Evolutionary conservation across 1,284 basidiomycete species (phyloP).

Genomic region (Boletus austroedulis): DNA sequence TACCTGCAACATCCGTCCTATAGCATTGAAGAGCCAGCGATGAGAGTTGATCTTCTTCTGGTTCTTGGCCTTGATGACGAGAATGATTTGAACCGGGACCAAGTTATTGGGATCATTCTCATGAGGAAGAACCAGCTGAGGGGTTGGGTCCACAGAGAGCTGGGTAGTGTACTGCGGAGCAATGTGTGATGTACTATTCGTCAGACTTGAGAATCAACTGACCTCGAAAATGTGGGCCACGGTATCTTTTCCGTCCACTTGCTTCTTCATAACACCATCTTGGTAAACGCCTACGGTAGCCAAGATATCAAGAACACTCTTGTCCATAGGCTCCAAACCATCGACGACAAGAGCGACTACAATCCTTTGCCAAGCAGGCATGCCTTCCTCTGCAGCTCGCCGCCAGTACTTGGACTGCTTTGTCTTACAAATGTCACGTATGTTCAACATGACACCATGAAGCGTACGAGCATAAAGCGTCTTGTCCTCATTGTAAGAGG

Average conservation of each 20-base stretch:
- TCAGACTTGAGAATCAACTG: constrained; percentile 10
- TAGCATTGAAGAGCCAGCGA: constrained; percentile 97
- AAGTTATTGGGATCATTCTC: constrained; percentile 87
- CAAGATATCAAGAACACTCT: constrained; percentile 84
- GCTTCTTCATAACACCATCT: constrained; percentile 96
- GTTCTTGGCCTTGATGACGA: constrained; percentile 95
- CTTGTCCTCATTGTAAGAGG: constrained; percentile 92
- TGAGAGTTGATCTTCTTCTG: constrained; percentile 98
- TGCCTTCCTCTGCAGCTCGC: constrained; percentile 79
- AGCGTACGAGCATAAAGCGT: constrained; percentile 89
- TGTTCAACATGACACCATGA: constrained; percentile 96
- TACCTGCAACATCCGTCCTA: constrained; percentile 80
- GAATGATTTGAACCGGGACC: constrained; percentile 93
- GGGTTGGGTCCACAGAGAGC: constrained; percentile 85
- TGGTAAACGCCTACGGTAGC: constrained; percentile 90
- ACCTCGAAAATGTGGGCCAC: constrained; percentile 92
- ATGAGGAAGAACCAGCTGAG: constrained; percentile 87
- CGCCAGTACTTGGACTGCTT: constrained; percentile 95
- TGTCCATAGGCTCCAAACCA: constrained; percentile 95
- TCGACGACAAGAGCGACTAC: constrained; percentile 91
- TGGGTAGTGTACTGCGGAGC: constrained; percentile 77
- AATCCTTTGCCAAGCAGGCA: constrained; percentile 91
- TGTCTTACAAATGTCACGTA: constrained; percentile 97
- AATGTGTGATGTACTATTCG: constrained; percentile 7
- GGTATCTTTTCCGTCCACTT: constrained; percentile 88